These are phyloP conservation scores for Solanum gracilifrons DNA, from an alignment of 257 asterid species.

Conservation along the genomic window DNA sequence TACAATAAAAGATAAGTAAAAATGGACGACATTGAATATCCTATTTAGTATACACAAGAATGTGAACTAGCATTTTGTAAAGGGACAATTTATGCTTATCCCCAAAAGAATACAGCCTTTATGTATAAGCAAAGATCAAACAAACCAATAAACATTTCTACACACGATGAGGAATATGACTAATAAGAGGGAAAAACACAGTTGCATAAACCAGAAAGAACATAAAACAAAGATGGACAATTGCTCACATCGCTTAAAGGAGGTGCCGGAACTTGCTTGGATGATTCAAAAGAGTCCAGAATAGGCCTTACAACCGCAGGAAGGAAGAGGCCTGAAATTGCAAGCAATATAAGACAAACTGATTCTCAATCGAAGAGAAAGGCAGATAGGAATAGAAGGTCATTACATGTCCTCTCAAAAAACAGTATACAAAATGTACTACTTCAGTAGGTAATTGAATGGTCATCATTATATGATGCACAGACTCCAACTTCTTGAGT, in stretches of 20 bases:
- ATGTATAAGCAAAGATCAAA: background rate
- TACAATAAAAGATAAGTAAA: background rate
- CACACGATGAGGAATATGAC: background rate
- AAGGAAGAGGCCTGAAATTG: slow-evolving; percentile 72
- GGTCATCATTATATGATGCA: background rate
- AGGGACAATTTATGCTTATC: background rate
- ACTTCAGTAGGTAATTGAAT: background rate
- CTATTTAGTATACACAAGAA: background rate
- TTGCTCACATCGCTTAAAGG: slow-evolving; percentile 65
- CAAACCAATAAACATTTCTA: background rate
- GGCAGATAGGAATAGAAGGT: background rate
- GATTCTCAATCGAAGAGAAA: background rate
- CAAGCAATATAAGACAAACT: slow-evolving; percentile 5
- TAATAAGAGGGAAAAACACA: background rate
- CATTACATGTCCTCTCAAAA: background rate
- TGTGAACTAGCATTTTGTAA: background rate
- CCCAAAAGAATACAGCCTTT: background rate
- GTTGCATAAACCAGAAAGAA: background rate
- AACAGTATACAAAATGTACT: background rate
- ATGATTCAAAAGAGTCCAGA: slow-evolving; percentile 67
- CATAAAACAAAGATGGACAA: background rate
- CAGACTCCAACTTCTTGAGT: background rate
- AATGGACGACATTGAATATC: background rate
- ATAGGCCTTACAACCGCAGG: slow-evolving; percentile 97
- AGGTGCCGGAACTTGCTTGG: slow-evolving; percentile 68